Evolutionary conservation across 345 rosid genomes (phyloP), one percentile per base, ranked within the genome.

Genomic region (Syzygium grande): DNA sequence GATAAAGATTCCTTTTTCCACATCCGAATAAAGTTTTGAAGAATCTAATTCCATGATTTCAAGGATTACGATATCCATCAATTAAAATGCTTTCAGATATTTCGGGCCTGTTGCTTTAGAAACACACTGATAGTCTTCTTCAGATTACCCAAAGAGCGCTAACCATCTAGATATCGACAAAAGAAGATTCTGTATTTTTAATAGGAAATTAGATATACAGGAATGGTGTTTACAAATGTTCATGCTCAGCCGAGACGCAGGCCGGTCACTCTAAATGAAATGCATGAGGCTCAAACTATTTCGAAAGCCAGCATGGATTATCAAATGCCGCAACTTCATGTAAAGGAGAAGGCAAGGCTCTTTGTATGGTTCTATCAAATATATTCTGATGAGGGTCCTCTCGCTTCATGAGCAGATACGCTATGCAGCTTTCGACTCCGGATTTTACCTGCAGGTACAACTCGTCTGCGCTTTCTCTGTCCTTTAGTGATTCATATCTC

Each of bases 331-430:
- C 95, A 89, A 96, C 91, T 88, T 92, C 93, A 16, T 91, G 87
- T 25, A 51, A 52, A 56, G 92, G 88, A 85, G 95, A 94, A 85
- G 91, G 88, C 11, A 89, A 52, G 61, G 91, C 91, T 87, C 90
- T 93, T 83, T 94, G 90, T 54, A 90, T 25, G 19, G 92, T 87
- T 56, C 97, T 90, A 25, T 94, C 77, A 68, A 94, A 53, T 73
- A 94, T 58, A 84, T 89, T 90, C 87, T 96, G 90, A 80, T 91
- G 94, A 51, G 98, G 97, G 90, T 95, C 96, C 16, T 92, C 97
- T 90, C 95, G 90, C 92, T 91, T 95, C 90, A 91, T 90, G 88
- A 92, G 92, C 88, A 94, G 89, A 88, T 91, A 96, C 34, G 89
- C 87, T 3, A 96, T 87, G 93, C 93, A 91, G 11, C 89, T 89